Base-by-base conservation (phyloP, 2,329 filamentous ascomycete genomes). In the Stromatinia cepivora region DNA sequence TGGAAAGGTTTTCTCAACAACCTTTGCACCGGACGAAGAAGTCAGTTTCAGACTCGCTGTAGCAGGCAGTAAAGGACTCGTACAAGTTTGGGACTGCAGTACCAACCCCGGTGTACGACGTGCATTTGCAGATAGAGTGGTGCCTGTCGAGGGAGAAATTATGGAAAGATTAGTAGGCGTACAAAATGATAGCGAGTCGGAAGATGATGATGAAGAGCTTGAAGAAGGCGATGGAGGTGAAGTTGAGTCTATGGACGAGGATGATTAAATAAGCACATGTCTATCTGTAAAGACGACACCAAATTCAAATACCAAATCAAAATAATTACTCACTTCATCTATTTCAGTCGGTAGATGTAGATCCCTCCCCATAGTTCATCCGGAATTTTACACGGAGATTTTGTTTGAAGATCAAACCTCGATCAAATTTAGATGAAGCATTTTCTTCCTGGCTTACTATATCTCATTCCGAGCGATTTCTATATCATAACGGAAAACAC, bases 31-130 rank as follows among this genome's bases (percentile, higher is more conserved):
- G 0, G 95, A 99, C 78, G 81, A 89, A 46, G 92, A 95, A 80
- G 93, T 98, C 13, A 92, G 92, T 34, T 99, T 98, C 85, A 87
- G 95, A 67, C 85, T 99, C 57, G 92, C 94, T 2, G 93, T 99
- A 25, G 95, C 94, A 9, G 95, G 95, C 68, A 98, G 94, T 84
- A 96, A 96, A 82, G 95, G 95, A 58, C 87, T 88, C 48, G 89
- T 98, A 78, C 92, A 97, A 79, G 89, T 99, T 66, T 99, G 95
- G 95, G 76, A 78, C 69, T 77, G 76, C 42, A 90, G 92, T 79
- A 99, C 95, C 69, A 99, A 99, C 79, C 88, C 87, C 20, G 90
- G 91, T 36, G 93, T 99, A 45, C 88, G 95, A 70, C 87, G 90
- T 72, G 90, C 91, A 1, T 99, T 99, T 82, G 93, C 91, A 48